Conservation (phyloP, 495 filamentous ascomycete species). For the Penicillium pulvis region DNA sequence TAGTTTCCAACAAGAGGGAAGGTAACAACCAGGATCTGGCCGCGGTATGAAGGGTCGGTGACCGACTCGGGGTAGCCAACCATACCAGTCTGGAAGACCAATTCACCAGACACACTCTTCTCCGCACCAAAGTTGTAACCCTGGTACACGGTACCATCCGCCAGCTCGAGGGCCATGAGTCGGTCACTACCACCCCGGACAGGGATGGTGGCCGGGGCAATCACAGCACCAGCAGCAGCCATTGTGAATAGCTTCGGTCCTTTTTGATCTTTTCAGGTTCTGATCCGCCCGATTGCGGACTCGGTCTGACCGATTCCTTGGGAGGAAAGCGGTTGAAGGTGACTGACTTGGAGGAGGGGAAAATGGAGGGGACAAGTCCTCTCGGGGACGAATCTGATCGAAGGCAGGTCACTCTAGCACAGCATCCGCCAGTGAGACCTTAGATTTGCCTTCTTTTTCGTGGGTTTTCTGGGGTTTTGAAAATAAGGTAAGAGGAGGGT, state of each 20-base stretch:
- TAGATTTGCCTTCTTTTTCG: constrained; percentile 3
- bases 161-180: constrained; percentile 79
- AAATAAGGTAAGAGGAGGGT: background rate
- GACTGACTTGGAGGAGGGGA: constrained; percentile 32
- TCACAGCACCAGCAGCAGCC: constrained; percentile 39
- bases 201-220: constrained; percentile 53
- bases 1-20: constrained; percentile 94
- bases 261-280: constrained; percentile 36
- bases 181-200: constrained; percentile 52
- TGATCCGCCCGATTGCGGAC: constrained; percentile 38
- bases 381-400: constrained; percentile 42
- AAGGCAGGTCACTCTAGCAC: constrained; percentile 44
- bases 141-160: constrained; percentile 85
- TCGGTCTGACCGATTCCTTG: constrained; percentile 39
- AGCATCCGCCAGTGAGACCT: constrained; percentile 45
- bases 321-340: constrained; percentile 30
- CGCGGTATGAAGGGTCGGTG: constrained; percentile 90
- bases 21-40: constrained; percentile 88
- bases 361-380: constrained; percentile 44
- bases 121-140: constrained; percentile 94
- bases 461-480: constrained; percentile 1
- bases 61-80: constrained; percentile 96
- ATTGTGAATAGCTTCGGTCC: constrained; percentile 32
- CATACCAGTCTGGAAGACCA: constrained; percentile 99
- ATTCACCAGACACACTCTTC: constrained; percentile 89